A percentile compares a stretch with the other conserved stretches of the same genome.
phyloP scores from a whole-genome alignment of 1,284 basidiomycete genomes.

The Cryptococcus amylolentus region DNA sequence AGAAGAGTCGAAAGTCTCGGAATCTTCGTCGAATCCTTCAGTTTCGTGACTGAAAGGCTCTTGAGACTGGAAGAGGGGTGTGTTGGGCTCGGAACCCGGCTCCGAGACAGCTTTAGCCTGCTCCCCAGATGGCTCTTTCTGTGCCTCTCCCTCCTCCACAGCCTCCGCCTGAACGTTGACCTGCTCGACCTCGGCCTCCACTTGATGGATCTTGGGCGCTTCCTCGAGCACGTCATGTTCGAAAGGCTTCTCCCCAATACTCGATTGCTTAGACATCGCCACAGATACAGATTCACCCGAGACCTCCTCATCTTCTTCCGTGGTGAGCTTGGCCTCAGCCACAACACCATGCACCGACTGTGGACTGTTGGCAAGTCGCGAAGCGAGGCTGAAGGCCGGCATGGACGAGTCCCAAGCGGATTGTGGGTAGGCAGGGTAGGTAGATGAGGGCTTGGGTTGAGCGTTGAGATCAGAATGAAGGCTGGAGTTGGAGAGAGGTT shows the following conservation, averaged over 20 bases:
- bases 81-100: background rate
- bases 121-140: background rate
- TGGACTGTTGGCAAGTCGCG: background rate
- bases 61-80: no score
- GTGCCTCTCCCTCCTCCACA: background rate
- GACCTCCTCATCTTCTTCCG: slow-evolving; percentile 1
- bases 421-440: background rate
- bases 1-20: background rate
- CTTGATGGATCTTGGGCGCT: background rate
- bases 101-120: background rate
- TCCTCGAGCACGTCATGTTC: background rate
- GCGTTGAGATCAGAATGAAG: no score
- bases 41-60: background rate
- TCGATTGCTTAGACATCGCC: background rate
- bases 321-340: background rate
- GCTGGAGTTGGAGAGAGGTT: background rate
- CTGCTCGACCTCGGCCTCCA: slow-evolving; percentile 25
- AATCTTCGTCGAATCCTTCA: background rate
- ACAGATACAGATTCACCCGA: background rate
- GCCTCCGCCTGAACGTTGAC: slow-evolving; percentile 21
- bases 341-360: background rate
- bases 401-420: slow-evolving; percentile 5
- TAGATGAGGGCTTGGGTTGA: background rate
- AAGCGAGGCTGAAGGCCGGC: background rate
- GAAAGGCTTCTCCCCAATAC: background rate